Evolutionary conservation across 441 rosid genomes (phyloP), one percentile per base, ranked within the genome.

Genomic region (Daphne laureola): DNA sequence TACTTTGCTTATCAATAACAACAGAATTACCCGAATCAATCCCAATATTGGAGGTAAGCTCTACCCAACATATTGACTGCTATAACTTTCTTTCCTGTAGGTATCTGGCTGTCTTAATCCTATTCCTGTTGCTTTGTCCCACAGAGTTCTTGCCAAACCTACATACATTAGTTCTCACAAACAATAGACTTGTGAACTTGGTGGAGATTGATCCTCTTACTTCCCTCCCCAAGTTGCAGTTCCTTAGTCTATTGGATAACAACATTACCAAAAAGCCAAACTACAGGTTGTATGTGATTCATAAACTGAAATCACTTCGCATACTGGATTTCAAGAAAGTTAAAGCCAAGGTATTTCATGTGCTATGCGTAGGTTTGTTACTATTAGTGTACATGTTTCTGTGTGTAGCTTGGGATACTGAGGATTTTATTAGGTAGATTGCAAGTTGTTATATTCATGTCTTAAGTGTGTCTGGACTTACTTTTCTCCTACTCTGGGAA

Each of bases 171-270:
- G 75, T 93, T 64, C 87, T 93, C 46, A 87, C 96, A 48, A 93
- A 93, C 67, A 93, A 93, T 68, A 81, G 97, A 78, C 89, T 93
- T 58, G 96, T 93, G 73, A 93, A 93, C 81, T 78, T 93, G 77
- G 91, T 72, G 54, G 99, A 93, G 76, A 90, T 93, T 53, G 99
- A 93, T 70, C 97, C 99, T 61, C 86, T 93, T 49, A 65, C 86
- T 38, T 87, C 99, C 47, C 78, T 93, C 38, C 79, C 86, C 5
- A 87, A 83, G 79, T 87, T 93, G 74, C 93, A 80, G 67, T 82
- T 80, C 75, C 96, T 93, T 54, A 82, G 87, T 67, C 80, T 90
- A 25, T 71, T 93, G 86, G 96, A 93, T 70, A 93, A 90, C 60
- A 90, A 74, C 63, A 78, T 93, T 66, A 87, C 96, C 14, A 93